A percentile compares a stretch with the other conserved stretches of the same genome.
phyloP scores from a whole-genome alignment of 345 rosid species.

The Corchorus olitorius region DNA sequence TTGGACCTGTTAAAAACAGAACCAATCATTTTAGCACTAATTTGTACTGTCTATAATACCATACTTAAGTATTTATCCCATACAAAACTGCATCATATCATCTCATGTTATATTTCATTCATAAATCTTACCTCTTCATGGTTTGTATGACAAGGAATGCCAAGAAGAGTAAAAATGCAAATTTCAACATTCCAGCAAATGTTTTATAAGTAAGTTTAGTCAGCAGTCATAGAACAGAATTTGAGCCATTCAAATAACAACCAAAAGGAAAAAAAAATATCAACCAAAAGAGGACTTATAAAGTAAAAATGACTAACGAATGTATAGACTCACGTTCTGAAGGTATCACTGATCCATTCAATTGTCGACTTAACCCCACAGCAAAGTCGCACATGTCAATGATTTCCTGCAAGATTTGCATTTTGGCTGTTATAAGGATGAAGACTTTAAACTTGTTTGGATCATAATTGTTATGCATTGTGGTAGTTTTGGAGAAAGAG shows the following conservation, averaged over 20 bases:
- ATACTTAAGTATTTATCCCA: background rate
- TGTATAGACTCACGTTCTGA: conserved; percentile 82
- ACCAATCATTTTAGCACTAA: conserved; percentile 26
- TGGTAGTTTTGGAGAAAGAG: background rate
- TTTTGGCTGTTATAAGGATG: conserved; percentile 2
- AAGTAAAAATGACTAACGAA: conserved; percentile 9
- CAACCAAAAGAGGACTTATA: background rate
- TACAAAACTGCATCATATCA: background rate
- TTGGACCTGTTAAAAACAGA: conserved; percentile 72
- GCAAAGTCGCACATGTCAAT: conserved; percentile 98
- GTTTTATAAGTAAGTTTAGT: background rate
- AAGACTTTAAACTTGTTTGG: background rate
- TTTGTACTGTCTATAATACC: background rate
- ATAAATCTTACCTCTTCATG: background rate
- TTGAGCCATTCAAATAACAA: conserved; percentile 9
- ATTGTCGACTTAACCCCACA: conserved; percentile 94
- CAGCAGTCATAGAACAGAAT: background rate
- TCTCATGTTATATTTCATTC: background rate
- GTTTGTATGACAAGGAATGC: background rate
- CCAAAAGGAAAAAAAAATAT: no score
- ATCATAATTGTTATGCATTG: background rate
- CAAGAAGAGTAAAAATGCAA: conserved; percentile 12
- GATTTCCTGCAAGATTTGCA: conserved; percentile 66
- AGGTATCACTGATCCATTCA: conserved; percentile 90
- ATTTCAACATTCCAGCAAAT: conserved; percentile 2